A percentile compares a stretch with the other conserved stretches of the same genome.
Evolutionary conservation across 2,329 filamentous ascomycete genomes (phyloP).

Genomic region (Domatiomyces catenatus): DNA sequence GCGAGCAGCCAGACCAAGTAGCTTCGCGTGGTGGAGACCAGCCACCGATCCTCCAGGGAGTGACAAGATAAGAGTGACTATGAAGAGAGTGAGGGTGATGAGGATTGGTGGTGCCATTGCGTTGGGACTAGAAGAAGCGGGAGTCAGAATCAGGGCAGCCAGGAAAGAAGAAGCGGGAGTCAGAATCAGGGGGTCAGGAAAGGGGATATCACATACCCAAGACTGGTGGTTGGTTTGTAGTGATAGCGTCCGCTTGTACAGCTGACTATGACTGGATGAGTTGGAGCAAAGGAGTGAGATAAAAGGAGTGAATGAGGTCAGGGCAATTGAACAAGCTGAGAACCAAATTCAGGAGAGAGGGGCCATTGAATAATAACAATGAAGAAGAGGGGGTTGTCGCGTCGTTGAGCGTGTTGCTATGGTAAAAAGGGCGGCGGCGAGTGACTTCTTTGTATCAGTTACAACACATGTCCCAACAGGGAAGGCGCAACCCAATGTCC

Average conservation of each 20-base stretch:
- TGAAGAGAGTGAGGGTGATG: background rate
- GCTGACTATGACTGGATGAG: background rate
- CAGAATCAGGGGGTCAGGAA: background rate
- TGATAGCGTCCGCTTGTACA: background rate
- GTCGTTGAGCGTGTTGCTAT: background rate
- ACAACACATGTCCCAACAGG: no score
- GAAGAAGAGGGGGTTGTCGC: background rate
- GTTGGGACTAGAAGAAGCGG: background rate
- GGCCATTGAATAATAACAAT: background rate
- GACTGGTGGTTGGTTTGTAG: background rate
- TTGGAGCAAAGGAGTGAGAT: background rate
- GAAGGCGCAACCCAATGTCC: background rate
- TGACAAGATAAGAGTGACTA: background rate
- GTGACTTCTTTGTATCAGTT: background rate
- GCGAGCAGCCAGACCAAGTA: background rate
- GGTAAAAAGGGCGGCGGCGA: background rate
- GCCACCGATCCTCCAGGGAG: background rate
- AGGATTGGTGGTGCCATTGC: background rate
- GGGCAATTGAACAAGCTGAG: background rate
- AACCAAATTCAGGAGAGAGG: background rate
- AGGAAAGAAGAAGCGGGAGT: background rate
- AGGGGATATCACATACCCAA: no score
- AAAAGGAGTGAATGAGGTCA: background rate
- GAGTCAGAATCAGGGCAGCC: background rate
- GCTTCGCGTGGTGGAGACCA: background rate